A percentile compares a stretch with the other conserved stretches of the same genome.
phyloP scores from a whole-genome alignment of 164 flowering plant genomes.

The Chimonanthus praecox region DNA sequence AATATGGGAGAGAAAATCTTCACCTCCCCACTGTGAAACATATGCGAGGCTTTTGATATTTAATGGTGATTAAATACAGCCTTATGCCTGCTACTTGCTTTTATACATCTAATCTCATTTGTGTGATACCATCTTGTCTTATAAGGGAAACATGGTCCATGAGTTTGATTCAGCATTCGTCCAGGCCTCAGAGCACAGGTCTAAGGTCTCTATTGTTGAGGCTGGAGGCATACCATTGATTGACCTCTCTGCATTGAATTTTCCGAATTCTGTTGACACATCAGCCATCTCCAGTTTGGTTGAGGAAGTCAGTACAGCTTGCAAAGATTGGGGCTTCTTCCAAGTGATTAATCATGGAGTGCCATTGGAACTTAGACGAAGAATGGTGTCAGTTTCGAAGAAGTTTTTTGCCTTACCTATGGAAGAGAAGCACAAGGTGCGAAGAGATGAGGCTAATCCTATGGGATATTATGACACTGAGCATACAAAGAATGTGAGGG shows the following conservation, averaged over 20 bases:
- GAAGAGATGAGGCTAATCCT: constrained; percentile 28
- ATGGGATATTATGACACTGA: constrained; percentile 57
- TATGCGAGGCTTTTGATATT: too few relatives aligned
- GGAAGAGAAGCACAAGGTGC: constrained; percentile 59
- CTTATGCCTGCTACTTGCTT: too few relatives aligned
- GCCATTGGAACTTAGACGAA: constrained; percentile 6
- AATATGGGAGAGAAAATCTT: too few relatives aligned
- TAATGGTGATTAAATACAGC: too few relatives aligned
- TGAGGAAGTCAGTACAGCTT: constrained; percentile 35
- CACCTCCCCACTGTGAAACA: too few relatives aligned
- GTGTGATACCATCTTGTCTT: background rate
- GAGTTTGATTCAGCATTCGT: constrained; percentile 39
- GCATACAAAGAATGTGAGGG: too few relatives aligned
- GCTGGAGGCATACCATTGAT: constrained; percentile 33
- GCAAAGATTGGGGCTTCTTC: constrained; percentile 68
- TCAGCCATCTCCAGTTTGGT: constrained; percentile 2
- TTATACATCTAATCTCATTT: too few relatives aligned
- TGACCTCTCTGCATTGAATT: constrained; percentile 29
- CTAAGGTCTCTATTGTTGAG: constrained; percentile 19
- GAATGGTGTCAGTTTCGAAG: constrained; percentile 24
- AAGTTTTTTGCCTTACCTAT: constrained; percentile 35
- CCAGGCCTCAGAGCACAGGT: constrained; percentile 43
- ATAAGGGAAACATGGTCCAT: constrained; percentile 4
- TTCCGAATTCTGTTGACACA: constrained; percentile 3
- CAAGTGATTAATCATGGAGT: constrained; percentile 39